Conservation (phyloP, 2,329 filamentous ascomycete species). For the Pseudogymnoascus sp. region DNA sequence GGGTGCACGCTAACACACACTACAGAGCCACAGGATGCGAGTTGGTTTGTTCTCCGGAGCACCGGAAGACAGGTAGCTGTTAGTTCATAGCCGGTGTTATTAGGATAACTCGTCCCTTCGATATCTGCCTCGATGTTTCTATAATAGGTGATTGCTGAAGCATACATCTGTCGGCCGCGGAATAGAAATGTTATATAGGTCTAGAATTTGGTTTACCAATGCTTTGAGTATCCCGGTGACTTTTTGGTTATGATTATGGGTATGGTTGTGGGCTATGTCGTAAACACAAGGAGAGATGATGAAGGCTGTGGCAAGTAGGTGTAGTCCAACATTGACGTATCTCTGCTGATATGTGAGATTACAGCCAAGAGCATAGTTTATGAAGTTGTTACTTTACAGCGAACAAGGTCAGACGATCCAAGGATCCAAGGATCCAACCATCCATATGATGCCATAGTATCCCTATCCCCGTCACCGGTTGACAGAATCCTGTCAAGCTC, state of each 20-base stretch:
- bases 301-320: neutral
- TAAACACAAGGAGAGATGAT: neutral
- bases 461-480: neutral
- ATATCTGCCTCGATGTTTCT: constrained; percentile 2
- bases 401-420: neutral
- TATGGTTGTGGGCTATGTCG: neutral
- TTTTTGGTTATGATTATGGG: neutral
- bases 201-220: constrained; percentile 7
- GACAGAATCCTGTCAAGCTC: neutral
- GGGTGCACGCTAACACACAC: constrained; percentile 20
- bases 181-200: constrained; percentile 8
- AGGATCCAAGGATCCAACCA: neutral
- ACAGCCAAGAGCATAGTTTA: neutral
- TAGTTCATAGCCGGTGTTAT: constrained; percentile 2
- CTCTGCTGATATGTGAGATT: neutral
- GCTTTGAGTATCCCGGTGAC: neutral
- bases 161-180: neutral
- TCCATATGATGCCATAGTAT: constrained; percentile 1
- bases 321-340: neutral
- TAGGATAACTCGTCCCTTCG: constrained; percentile 1
- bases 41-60: constrained; percentile 66
- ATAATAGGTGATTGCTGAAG: neutral
- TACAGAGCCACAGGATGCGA: constrained; percentile 68
- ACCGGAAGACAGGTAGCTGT: constrained; percentile 48
- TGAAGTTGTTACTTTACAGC: neutral